phyloP scores from a whole-genome alignment of 139 green algal genomes.

The Pycnococcus provasolii region DNA sequence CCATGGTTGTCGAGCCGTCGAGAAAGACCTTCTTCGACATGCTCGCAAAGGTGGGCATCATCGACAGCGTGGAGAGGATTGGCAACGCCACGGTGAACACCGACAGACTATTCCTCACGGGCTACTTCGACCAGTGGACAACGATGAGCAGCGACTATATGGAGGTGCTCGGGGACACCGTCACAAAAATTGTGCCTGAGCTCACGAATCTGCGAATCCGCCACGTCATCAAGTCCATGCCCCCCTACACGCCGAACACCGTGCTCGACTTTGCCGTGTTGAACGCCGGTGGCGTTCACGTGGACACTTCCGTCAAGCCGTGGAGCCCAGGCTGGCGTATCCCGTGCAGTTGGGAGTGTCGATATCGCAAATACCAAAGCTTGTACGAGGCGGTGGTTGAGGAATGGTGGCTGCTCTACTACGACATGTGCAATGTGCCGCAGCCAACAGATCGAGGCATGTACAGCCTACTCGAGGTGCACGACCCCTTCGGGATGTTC shows the following conservation, averaged over 20 bases:
- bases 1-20: conserved; percentile 1
- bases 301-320: neutral
- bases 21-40: conserved; percentile 25
- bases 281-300: neutral
- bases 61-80: conserved; percentile 7
- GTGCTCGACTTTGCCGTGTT: conserved; percentile 8
- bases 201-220: neutral
- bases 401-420: conserved; percentile 23
- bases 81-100: conserved; percentile 2
- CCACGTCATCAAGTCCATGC: conserved; percentile 12
- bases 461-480: conserved; percentile 6
- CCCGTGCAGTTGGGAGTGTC: conserved; percentile 12
- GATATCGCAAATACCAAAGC: neutral
- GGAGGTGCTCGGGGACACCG: neutral
- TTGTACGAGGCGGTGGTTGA: conserved; percentile 8
- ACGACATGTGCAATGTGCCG: conserved; percentile 4
- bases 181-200: conserved; percentile 4
- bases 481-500: conserved; percentile 9
- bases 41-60: conserved; percentile 7
- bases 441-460: conserved; percentile 2
- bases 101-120: conserved; percentile 18
- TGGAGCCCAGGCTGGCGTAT: conserved; percentile 18
- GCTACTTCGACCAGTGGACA: conserved; percentile 20
- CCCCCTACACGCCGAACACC: conserved; percentile 9
- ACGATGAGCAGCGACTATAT: neutral